Conservation (phyloP, 345 rosid genomes). For the Camelina hispida region DNA sequence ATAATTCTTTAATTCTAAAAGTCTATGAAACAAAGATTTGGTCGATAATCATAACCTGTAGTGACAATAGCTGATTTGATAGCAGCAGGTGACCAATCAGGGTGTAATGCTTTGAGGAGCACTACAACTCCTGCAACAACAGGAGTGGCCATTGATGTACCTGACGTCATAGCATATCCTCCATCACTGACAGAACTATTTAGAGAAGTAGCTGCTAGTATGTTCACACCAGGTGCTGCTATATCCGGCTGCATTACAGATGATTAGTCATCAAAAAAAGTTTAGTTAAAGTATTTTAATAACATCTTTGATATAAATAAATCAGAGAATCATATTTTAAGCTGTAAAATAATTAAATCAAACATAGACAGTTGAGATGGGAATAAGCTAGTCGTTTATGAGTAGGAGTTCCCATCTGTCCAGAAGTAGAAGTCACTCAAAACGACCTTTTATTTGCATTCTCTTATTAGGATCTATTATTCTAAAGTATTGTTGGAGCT, state of each 20-base stretch:
- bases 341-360: too few relatives aligned
- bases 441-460: too few relatives aligned
- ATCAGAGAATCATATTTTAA: too few relatives aligned
- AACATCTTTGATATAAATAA: too few relatives aligned
- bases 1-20: background rate
- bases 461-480: too few relatives aligned
- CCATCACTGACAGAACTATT: background rate
- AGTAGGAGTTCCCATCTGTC: too few relatives aligned
- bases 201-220: constrained; percentile 47
- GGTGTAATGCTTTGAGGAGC: constrained; percentile 46
- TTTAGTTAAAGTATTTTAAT: too few relatives aligned
- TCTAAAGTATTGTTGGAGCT: too few relatives aligned
- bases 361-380: too few relatives aligned
- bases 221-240: constrained; percentile 51
- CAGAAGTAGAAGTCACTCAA: too few relatives aligned
- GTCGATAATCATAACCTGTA: constrained; percentile 39
- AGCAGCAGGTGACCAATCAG: constrained; percentile 54
- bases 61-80: constrained; percentile 54
- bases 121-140: constrained; percentile 5
- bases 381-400: too few relatives aligned
- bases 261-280: background rate
- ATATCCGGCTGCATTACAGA: constrained; percentile 49
- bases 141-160: constrained; percentile 57
- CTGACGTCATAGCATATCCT: constrained; percentile 7
- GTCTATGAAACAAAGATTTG: background rate